Conservation (phyloP, 179 eudicot genomes). For the Drosera spatulata region DNA sequence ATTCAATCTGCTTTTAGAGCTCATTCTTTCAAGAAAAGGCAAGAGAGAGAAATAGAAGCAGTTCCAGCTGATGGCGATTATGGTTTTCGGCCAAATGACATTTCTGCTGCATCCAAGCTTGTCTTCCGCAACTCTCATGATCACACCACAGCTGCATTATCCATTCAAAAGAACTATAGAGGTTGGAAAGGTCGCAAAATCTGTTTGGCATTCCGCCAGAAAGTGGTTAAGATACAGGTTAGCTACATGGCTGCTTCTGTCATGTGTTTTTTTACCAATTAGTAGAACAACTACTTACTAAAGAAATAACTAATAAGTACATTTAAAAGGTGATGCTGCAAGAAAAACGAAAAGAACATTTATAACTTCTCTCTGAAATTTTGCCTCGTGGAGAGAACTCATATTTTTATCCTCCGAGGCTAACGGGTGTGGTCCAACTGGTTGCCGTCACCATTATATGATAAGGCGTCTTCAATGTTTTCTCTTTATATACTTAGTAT, state of each 20-base stretch:
- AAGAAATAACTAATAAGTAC: no score
- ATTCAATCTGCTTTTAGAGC: conserved; percentile 95
- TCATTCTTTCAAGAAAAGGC: conserved; percentile 77
- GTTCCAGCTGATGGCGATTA: conserved; percentile 35
- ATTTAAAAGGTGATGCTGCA: no score
- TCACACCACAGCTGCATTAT: conserved; percentile 57
- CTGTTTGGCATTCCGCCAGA: conserved; percentile 62
- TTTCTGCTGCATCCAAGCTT: conserved; percentile 66
- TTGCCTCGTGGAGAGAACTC: no score
- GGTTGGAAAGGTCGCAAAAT: conserved; percentile 85
- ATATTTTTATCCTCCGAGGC: no score
- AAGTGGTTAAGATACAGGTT: conserved; percentile 98
- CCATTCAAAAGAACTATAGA: conserved; percentile 85
- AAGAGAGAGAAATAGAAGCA: conserved; percentile 30
- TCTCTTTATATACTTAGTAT: neutral
- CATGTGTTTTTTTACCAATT: no score
- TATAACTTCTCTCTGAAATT: no score
- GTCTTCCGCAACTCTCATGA: conserved; percentile 43
- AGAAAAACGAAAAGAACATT: no score
- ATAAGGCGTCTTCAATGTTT: neutral
- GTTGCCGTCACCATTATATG: no score
- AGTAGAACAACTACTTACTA: no score
- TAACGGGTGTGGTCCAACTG: no score
- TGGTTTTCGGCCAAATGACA: conserved; percentile 35
- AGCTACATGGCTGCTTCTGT: neutral